Base-by-base conservation (phyloP, 805 yeast genomes). In the Kazachstania africana region DNA sequence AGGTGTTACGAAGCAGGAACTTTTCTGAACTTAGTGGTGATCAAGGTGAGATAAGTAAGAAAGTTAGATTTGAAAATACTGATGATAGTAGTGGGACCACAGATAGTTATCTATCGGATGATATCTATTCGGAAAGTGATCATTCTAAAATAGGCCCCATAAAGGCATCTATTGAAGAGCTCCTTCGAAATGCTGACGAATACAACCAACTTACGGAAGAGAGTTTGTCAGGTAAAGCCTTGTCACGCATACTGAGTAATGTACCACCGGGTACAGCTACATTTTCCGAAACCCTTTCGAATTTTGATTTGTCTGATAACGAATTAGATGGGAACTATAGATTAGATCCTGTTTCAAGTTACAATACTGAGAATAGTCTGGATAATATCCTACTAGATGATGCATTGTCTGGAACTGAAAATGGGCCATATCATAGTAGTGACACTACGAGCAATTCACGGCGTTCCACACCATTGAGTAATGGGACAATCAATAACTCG, bases 291-390 rank as follows among this genome's bases (percentile, higher is more conserved):
- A 48, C 57, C 2, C 34, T 43, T 21, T 51, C 57, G 8, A 51
- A 50, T 31, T 51, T 51, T 28, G 48, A 47, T 18, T 36, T 51
- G 25, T 50, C 55, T 31, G 57, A 46, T 12, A 35, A 33, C 21
- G 50, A 42, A 14, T 12, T 24, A 6, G 48, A 40, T 5, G 44
- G 37, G 3, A 25, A 24, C 9, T 35, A 32, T 22, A 22, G 33
- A 4, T 23, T 35, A n/a, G 42, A 38, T 23, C 21, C 30, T 8
- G 15, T 8, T n/a, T 16, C 27, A 6, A 28, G 32, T 16, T 18
- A 22, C 10, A 20, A 23, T 23, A n/a, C 14, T 12, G 18, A 26
- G 12, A 4, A 17, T 4, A 22, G 24, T 27, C 23, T 34, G 12
- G 33, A 27, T 30, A 26, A 22, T 13, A 34, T 34, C 5, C n/a